These are phyloP conservation scores for Penicillium sp. DNA, from an alignment of 2,329 filamentous ascomycete species.

Conservation along the genomic window DNA sequence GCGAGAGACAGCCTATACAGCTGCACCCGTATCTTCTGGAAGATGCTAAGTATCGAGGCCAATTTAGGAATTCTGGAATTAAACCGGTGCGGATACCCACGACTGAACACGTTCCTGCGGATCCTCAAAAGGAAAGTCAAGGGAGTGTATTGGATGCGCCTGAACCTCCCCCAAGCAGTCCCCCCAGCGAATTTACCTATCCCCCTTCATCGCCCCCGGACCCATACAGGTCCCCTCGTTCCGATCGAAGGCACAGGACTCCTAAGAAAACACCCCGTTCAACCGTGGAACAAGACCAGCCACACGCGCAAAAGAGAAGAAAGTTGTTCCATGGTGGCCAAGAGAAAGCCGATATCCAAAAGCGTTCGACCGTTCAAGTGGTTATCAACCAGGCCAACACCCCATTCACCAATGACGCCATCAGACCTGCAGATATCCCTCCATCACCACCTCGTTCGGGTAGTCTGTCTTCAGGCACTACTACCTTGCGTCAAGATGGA, in stretches of 20 bases:
- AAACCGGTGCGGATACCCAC: slow-evolving; percentile 37
- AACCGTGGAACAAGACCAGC: neutral
- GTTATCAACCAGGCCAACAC: slow-evolving; percentile 24
- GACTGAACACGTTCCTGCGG: slow-evolving; percentile 4
- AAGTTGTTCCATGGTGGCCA: slow-evolving; percentile 27
- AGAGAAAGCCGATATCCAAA: slow-evolving; percentile 12
- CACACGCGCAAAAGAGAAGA: slow-evolving; percentile 31
- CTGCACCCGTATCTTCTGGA: slow-evolving; percentile 47
- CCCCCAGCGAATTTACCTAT: slow-evolving; percentile 27
- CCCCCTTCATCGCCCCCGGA: slow-evolving; percentile 25
- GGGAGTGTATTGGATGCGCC: slow-evolving; percentile 24
- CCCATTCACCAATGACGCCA: slow-evolving; percentile 7
- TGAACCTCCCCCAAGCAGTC: slow-evolving; percentile 30
- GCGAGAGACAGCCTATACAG: slow-evolving; percentile 47
- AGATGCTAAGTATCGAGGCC: slow-evolving; percentile 40
- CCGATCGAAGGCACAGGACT: slow-evolving; percentile 2
- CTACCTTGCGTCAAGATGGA: slow-evolving; percentile 20
- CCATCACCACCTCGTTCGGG: slow-evolving; percentile 40
- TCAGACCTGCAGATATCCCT: slow-evolving; percentile 30
- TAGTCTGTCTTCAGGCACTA: slow-evolving; percentile 26
- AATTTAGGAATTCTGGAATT: slow-evolving; percentile 39
- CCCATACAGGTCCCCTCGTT: slow-evolving; percentile 10
- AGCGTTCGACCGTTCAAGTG: slow-evolving; percentile 20
- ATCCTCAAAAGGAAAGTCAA: slow-evolving; percentile 27
- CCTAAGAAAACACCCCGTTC: neutral